A percentile compares a stretch with the other conserved stretches of the same genome.
Evolutionary conservation across 2,329 filamentous ascomycete genomes (phyloP).

Genomic region (Ophiosphaerella herpotricha): DNA sequence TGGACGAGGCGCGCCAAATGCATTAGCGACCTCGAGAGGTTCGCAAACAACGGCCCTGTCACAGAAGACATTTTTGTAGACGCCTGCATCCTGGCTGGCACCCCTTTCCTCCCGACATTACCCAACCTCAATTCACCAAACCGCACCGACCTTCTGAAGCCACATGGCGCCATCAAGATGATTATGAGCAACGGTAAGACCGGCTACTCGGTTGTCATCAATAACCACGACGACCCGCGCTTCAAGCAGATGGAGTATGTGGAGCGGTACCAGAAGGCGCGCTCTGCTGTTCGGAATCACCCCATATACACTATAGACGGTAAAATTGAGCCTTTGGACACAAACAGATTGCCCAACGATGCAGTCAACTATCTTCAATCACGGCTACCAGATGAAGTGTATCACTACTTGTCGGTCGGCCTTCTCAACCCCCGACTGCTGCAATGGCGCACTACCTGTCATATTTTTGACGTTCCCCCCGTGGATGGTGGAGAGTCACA

Average conservation of each 20-base stretch:
- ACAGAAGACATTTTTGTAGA: slow-evolving; percentile 80
- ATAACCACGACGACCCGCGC: slow-evolving; percentile 78
- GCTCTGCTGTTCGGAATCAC: slow-evolving; percentile 85
- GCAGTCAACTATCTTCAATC: slow-evolving; percentile 90
- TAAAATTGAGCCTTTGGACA: slow-evolving; percentile 74
- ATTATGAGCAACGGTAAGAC: slow-evolving; percentile 69
- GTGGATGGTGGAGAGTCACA: slow-evolving; percentile 80
- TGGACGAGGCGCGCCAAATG: slow-evolving; percentile 70
- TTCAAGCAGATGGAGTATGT: slow-evolving; percentile 75
- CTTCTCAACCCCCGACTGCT: slow-evolving; percentile 79
- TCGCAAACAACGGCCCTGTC: slow-evolving; percentile 50
- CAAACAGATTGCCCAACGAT: slow-evolving; percentile 75
- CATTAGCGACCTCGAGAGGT: slow-evolving; percentile 64
- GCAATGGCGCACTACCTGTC: slow-evolving; percentile 79
- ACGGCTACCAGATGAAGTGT: slow-evolving; percentile 84
- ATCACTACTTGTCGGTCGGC: slow-evolving; percentile 85
- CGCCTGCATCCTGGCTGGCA: slow-evolving; percentile 80
- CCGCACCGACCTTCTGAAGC: slow-evolving; percentile 60
- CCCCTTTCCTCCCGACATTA: slow-evolving; percentile 76
- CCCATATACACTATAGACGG: slow-evolving; percentile 80
- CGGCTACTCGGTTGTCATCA: slow-evolving; percentile 73
- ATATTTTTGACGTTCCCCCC: slow-evolving; percentile 79
- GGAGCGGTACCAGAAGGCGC: slow-evolving; percentile 83
- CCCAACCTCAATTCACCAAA: slow-evolving; percentile 71
- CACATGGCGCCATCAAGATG: slow-evolving; percentile 78